Conservation (phyloP, 2,329 filamentous ascomycete genomes). For the Cladophialophora chaetospira region DNA sequence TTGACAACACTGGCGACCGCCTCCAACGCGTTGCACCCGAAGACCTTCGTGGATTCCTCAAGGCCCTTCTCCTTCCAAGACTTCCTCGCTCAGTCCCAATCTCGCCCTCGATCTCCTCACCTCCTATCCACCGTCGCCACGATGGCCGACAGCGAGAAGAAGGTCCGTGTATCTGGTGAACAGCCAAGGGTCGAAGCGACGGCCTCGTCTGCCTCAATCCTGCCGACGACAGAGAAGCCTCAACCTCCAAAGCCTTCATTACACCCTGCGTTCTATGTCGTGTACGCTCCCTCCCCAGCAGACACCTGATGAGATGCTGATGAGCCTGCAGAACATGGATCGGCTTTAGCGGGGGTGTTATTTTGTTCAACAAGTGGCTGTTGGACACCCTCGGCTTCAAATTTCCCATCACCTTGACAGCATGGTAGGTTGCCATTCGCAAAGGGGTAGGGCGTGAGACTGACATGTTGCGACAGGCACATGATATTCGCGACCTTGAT, state of each 20-base stretch:
- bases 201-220: conserved; percentile 67
- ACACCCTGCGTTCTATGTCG: conserved; percentile 84
- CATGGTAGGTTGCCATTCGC: conserved; percentile 56
- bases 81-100: conserved; percentile 44
- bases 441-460: neutral
- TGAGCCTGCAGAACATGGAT: conserved; percentile 75
- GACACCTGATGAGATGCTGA: too few species aligned
- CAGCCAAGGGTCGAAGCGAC: conserved; percentile 55
- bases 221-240: conserved; percentile 67
- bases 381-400: conserved; percentile 68
- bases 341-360: conserved; percentile 85
- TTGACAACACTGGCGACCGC: neutral
- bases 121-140: conserved; percentile 33
- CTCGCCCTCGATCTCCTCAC: conserved; percentile 42
- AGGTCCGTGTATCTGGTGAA: conserved; percentile 81
- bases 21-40: conserved; percentile 26
- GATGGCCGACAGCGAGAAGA: conserved; percentile 72
- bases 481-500: conserved; percentile 88
- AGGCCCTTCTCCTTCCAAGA: conserved; percentile 51
- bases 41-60: conserved; percentile 40
- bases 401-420: conserved; percentile 62
- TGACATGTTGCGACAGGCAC: conserved; percentile 54
- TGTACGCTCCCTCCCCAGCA: conserved; percentile 50
- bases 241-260: conserved; percentile 65
- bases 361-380: conserved; percentile 99